Percentiles rank a stretch among this genome's conserved stretches.
Evolutionary conservation across 139 green algal genomes (phyloP).

Genomic region (Edaphochlamys debaryana): DNA sequence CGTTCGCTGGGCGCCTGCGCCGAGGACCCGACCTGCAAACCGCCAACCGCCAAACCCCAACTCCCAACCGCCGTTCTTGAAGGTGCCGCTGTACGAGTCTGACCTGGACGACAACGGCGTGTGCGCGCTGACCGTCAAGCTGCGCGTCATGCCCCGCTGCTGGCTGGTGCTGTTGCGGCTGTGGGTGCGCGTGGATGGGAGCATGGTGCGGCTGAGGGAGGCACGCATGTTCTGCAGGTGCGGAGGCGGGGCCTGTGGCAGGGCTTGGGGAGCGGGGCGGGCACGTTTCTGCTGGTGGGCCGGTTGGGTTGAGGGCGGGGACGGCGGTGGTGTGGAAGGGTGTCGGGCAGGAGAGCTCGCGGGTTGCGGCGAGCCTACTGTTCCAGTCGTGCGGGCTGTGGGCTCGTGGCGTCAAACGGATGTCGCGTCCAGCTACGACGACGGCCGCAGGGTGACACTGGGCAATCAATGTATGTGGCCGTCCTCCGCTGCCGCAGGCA

Average conservation of each 20-base stretch:
- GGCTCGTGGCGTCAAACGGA: too few relatives aligned
- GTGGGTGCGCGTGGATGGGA: constrained; percentile 88
- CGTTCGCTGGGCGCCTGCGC: too few relatives aligned
- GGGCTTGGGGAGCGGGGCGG: not conserved
- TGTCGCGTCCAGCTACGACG: too few relatives aligned
- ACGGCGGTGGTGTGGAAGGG: not conserved
- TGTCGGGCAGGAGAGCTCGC: not conserved
- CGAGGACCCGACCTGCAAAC: too few relatives aligned
- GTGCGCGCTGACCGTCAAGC: constrained; percentile 60
- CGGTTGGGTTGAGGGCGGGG: not conserved
- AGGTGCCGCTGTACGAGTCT: constrained; percentile 85
- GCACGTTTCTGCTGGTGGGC: not conserved
- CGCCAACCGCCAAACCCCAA: too few relatives aligned
- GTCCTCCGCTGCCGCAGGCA: too few relatives aligned
- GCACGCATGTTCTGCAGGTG: constrained; percentile 80
- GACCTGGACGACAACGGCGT: constrained; percentile 96
- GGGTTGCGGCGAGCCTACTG: too few relatives aligned
- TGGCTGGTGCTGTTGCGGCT: constrained; percentile 91
- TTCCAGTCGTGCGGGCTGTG: too few relatives aligned
- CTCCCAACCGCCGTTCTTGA: too few relatives aligned
- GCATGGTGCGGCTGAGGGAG: constrained; percentile 83
- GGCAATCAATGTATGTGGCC: too few relatives aligned
- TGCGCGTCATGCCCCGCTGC: constrained; percentile 85
- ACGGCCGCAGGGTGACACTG: too few relatives aligned
- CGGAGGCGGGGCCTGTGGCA: too few relatives aligned